Evolutionary conservation across 1,284 basidiomycete species (phyloP).

Genomic region (Hemileia vastatrix): DNA sequence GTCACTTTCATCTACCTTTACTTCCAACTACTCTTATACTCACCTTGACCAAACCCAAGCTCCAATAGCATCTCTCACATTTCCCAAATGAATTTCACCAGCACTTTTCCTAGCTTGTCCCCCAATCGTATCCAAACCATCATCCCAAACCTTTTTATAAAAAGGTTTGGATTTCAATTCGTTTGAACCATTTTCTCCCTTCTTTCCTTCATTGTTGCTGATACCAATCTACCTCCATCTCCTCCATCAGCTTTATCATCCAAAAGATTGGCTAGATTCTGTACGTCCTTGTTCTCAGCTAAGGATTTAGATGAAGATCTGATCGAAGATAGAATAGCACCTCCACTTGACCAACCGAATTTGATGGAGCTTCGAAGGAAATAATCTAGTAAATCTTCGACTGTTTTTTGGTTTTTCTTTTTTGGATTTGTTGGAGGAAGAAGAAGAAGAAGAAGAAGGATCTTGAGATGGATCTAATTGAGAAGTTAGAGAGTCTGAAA

Average conservation of each 20-base stretch:
- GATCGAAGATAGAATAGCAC: not conserved
- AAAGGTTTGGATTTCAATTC: not conserved
- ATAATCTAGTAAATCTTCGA: too few relatives aligned
- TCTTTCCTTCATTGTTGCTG: slow-evolving; percentile 1
- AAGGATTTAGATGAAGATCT: not conserved
- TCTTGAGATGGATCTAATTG: too few relatives aligned
- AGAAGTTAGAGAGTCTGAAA: too few relatives aligned
- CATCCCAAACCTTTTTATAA: not conserved
- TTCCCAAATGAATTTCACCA: too few relatives aligned
- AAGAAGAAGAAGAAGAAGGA: too few relatives aligned
- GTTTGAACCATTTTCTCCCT: not conserved
- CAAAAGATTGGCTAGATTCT: not conserved
- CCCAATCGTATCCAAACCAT: not conserved
- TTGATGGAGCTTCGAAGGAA: not conserved
- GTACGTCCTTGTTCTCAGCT: not conserved
- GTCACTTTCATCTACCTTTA: too few relatives aligned
- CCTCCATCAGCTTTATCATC: slow-evolving; percentile 1
- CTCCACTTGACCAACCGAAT: slow-evolving; percentile 3
- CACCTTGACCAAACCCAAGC: too few relatives aligned
- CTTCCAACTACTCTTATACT: too few relatives aligned
- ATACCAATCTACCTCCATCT: not conserved
- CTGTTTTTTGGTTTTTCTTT: too few relatives aligned
- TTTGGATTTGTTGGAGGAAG: too few relatives aligned
- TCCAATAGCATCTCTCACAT: too few relatives aligned
- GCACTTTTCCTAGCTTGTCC: too few relatives aligned